These are phyloP conservation scores for Candolleomyces efflorescens DNA, from an alignment of 768 basidiomycete species.

Conservation along the genomic window DNA sequence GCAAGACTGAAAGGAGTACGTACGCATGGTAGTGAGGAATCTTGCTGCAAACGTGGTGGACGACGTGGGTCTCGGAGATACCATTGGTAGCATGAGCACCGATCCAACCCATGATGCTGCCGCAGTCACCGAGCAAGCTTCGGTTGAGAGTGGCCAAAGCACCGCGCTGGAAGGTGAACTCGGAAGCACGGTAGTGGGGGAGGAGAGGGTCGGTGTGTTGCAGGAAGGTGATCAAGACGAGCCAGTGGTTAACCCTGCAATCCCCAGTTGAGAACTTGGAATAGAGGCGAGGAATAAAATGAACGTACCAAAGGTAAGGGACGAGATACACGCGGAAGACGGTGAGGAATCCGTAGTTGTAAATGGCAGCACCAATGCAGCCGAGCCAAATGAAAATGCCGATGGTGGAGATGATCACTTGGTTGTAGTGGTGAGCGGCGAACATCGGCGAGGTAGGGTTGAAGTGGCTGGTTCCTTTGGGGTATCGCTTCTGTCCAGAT, in stretches of 20 bases:
- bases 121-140: slow-evolving; percentile 71
- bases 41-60: slow-evolving; percentile 91
- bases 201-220: slow-evolving; percentile 97
- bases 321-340: slow-evolving; percentile 79
- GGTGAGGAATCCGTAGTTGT: slow-evolving; percentile 60
- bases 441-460: slow-evolving; percentile 77
- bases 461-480: slow-evolving; percentile 80
- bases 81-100: slow-evolving; percentile 85
- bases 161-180: slow-evolving; percentile 93
- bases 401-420: slow-evolving; percentile 79
- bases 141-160: slow-evolving; percentile 92
- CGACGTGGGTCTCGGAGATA: slow-evolving; percentile 91
- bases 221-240: slow-evolving; percentile 94
- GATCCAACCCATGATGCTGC: slow-evolving; percentile 78
- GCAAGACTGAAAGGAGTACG: slow-evolving; percentile 18
- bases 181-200: slow-evolving; percentile 86
- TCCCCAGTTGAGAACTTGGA: not conserved
- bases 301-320: slow-evolving; percentile 76
- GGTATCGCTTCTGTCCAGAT: slow-evolving; percentile 82
- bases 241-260: slow-evolving; percentile 84
- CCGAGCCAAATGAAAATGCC: slow-evolving; percentile 75
- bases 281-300: not conserved
- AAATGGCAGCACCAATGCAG: slow-evolving; percentile 50
- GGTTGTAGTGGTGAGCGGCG: slow-evolving; percentile 68
- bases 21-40: slow-evolving; percentile 93